A percentile compares a stretch with the other conserved stretches of the same genome.
Conservation (phyloP, 169 alveolate genomes). For the Sarcocystis neurona region DNA sequence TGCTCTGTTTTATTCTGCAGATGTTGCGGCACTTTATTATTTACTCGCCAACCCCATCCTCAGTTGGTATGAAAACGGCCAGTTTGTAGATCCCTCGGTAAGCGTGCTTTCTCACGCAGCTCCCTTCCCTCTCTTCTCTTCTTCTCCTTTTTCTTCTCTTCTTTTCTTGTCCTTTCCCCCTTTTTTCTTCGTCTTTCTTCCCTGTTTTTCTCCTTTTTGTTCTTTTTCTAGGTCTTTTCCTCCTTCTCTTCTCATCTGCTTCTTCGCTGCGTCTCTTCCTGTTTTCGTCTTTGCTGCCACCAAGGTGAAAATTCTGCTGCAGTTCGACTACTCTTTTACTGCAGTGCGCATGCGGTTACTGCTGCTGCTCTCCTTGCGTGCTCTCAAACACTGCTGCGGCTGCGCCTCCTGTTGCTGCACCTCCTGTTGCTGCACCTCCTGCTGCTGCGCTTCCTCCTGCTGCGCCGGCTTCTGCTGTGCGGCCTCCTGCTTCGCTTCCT, state of each 20-base stretch:
- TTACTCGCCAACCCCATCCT: constrained; percentile 50
- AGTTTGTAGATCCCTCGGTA: constrained; percentile 53
- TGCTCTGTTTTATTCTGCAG: background rate
- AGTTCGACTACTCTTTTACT: too few relatives aligned
- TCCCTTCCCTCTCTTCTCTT: background rate
- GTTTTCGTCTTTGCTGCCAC: too few relatives aligned
- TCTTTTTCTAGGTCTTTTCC: background rate
- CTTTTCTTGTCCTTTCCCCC: background rate
- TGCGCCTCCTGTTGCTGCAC: too few relatives aligned
- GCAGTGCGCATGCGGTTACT: too few relatives aligned
- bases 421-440: too few relatives aligned
- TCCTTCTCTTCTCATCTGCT: background rate
- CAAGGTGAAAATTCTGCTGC: too few relatives aligned
- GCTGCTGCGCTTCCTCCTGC: too few relatives aligned
- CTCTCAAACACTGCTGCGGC: too few relatives aligned
- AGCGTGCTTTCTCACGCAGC: background rate
- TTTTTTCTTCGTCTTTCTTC: background rate
- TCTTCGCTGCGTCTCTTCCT: too few relatives aligned
- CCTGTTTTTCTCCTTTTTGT: background rate
- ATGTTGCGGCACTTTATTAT: constrained; percentile 34
- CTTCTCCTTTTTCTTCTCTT: background rate
- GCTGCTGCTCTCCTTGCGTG: too few relatives aligned
- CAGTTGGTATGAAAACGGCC: constrained; percentile 57
- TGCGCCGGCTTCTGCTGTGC: too few relatives aligned
- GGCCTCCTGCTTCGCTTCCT: too few relatives aligned